Evolutionary conservation across 345 rosid species (phyloP).

Genomic region (Luvunga scandens): DNA sequence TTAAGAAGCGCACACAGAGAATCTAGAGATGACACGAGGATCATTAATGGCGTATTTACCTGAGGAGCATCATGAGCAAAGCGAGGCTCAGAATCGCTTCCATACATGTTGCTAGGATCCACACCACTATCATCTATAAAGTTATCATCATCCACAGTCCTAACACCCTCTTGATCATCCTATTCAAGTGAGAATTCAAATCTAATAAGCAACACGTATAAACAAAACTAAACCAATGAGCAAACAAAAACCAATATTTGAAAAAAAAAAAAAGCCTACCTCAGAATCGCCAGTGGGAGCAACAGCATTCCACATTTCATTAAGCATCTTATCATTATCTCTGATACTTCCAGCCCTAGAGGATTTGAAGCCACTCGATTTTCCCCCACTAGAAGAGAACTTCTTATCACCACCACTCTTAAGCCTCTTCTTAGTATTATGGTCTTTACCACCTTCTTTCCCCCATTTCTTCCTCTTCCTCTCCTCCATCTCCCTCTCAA

Average conservation of each 20-base stretch:
- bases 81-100: slow-evolving; percentile 55
- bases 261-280: slow-evolving; percentile 30
- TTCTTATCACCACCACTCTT: slow-evolving; percentile 33
- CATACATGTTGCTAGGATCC: slow-evolving; percentile 79
- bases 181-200: slow-evolving; percentile 21
- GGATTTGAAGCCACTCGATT: slow-evolving; percentile 35
- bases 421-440: slow-evolving; percentile 32
- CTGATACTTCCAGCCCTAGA: slow-evolving; percentile 35
- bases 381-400: slow-evolving; percentile 31
- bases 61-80: slow-evolving; percentile 78
- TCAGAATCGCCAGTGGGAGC: slow-evolving; percentile 77
- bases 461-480: slow-evolving; percentile 54
- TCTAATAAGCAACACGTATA: not conserved
- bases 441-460: slow-evolving; percentile 40
- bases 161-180: slow-evolving; percentile 88
- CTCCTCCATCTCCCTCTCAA: slow-evolving; percentile 47
- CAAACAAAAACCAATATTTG: not conserved
- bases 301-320: slow-evolving; percentile 96
- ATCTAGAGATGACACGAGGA: not conserved
- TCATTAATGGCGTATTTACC: slow-evolving; percentile 30
- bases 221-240: not conserved
- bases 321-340: slow-evolving; percentile 60
- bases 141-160: slow-evolving; percentile 87
- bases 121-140: slow-evolving; percentile 91
- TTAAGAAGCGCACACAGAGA: not conserved